Evolutionary conservation across 768 basidiomycete species (phyloP).

Genomic region (Hortiboletus flavorubellus): DNA sequence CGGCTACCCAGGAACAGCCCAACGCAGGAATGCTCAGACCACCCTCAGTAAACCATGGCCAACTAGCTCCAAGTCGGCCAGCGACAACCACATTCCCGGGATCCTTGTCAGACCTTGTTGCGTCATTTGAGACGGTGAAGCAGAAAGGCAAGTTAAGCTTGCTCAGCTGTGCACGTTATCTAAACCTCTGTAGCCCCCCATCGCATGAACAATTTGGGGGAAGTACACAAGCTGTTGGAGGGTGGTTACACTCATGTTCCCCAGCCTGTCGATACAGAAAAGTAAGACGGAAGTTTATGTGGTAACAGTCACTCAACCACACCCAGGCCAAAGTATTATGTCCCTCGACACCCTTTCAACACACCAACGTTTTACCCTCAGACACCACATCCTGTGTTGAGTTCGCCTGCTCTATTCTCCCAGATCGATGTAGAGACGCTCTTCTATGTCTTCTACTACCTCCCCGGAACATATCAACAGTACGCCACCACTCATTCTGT

Average conservation of each 20-base stretch:
- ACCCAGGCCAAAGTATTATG: constrained; percentile 93
- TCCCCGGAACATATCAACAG: constrained; percentile 98
- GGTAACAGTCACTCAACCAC: constrained; percentile 8
- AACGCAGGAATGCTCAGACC: constrained; percentile 48
- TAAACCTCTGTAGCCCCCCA: constrained; percentile 50
- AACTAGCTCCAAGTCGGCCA: constrained; percentile 38
- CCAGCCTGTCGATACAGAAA: constrained; percentile 92
- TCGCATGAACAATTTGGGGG: constrained; percentile 83
- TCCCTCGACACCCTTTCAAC: constrained; percentile 86
- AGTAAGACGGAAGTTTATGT: constrained; percentile 54
- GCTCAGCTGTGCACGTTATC: not conserved
- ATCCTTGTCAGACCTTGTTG: constrained; percentile 87
- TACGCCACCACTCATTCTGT: constrained; percentile 29
- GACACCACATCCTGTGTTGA: constrained; percentile 73
- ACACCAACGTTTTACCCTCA: constrained; percentile 97
- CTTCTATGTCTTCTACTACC: constrained; percentile 98
- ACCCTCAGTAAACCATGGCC: constrained; percentile 48
- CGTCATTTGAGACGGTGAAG: constrained; percentile 94
- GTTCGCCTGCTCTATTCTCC: constrained; percentile 78
- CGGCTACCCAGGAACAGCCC: constrained; percentile 31
- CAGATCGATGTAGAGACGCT: constrained; percentile 96
- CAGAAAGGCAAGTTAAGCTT: constrained; percentile 73
- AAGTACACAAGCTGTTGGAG: constrained; percentile 91
- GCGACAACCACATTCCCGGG: constrained; percentile 64
- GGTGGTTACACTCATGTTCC: constrained; percentile 87